A percentile compares a stretch with the other conserved stretches of the same genome.
Evolutionary conservation across 108 stramenopile genomes (phyloP).

Genomic region (Fragilaria radians): DNA sequence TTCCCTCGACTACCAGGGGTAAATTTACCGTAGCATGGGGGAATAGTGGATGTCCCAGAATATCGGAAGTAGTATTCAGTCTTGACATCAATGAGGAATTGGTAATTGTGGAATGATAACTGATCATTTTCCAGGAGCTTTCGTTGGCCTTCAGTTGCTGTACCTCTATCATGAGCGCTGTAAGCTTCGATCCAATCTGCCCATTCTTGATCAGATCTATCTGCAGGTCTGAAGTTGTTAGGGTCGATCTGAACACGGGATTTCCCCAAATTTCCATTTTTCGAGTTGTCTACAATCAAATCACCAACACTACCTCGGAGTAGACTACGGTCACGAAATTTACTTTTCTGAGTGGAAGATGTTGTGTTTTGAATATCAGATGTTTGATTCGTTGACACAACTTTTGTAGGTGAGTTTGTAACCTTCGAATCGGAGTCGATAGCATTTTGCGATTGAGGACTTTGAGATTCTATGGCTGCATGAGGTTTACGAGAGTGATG

Average conservation of each 20-base stretch:
- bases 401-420: background rate
- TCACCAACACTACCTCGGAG: background rate
- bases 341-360: no score
- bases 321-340: no score
- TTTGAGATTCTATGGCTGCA: no score
- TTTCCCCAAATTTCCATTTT: background rate
- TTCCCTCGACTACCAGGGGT: slow-evolving; percentile 7
- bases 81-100: slow-evolving; percentile 11
- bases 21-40: slow-evolving; percentile 32
- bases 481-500: no score
- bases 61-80: slow-evolving; percentile 55
- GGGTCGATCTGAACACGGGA: background rate
- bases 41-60: slow-evolving; percentile 35
- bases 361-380: background rate
- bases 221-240: background rate
- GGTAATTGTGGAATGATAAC: slow-evolving; percentile 1
- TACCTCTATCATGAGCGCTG: background rate
- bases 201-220: background rate
- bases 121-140: background rate
- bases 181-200: slow-evolving; percentile 6
- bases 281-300: background rate
- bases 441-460: background rate
- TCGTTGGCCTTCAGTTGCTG: background rate
- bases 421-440: background rate
- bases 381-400: background rate